phyloP scores from a whole-genome alignment of 176 grass and related monocot species.

The Phyllostachys edulis region DNA sequence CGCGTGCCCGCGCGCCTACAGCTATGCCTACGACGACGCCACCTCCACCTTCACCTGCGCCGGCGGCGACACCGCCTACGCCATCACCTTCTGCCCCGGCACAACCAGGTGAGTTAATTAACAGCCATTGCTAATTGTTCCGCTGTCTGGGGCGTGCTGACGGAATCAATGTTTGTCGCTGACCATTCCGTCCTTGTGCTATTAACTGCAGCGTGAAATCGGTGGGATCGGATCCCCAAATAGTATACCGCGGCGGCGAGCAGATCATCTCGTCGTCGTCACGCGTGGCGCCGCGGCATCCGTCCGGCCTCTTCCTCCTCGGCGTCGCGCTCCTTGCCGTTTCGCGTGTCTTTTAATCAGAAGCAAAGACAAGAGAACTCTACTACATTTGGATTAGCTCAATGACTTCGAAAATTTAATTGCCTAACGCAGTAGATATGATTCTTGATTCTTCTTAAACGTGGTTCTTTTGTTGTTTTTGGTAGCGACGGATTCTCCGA shows the following conservation, averaged over 20 bases:
- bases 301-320: not conserved
- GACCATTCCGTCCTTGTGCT: not conserved
- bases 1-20: slow-evolving; percentile 77
- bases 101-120: slow-evolving; percentile 36
- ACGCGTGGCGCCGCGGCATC: not conserved
- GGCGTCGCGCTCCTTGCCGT: not conserved
- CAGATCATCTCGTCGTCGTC: not conserved
- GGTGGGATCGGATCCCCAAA: slow-evolving; percentile 29
- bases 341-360: not conserved
- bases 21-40: slow-evolving; percentile 85
- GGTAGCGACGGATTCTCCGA: too few relatives aligned
- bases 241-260: slow-evolving; percentile 27
- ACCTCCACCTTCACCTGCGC: slow-evolving; percentile 78
- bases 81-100: slow-evolving; percentile 73
- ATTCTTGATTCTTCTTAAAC: not conserved
- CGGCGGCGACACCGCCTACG: slow-evolving; percentile 37
- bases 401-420: not conserved
- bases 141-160: too few relatives aligned
- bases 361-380: not conserved
- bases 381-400: too few relatives aligned
- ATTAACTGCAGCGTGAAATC: slow-evolving; percentile 39
- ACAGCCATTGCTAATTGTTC: not conserved
- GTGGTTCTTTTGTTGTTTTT: not conserved
- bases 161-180: not conserved
- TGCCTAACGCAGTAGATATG: not conserved